These are phyloP conservation scores for Colletotrichum scovillei DNA, from an alignment of 2,329 filamentous ascomycete genomes.

Conservation along the genomic window DNA sequence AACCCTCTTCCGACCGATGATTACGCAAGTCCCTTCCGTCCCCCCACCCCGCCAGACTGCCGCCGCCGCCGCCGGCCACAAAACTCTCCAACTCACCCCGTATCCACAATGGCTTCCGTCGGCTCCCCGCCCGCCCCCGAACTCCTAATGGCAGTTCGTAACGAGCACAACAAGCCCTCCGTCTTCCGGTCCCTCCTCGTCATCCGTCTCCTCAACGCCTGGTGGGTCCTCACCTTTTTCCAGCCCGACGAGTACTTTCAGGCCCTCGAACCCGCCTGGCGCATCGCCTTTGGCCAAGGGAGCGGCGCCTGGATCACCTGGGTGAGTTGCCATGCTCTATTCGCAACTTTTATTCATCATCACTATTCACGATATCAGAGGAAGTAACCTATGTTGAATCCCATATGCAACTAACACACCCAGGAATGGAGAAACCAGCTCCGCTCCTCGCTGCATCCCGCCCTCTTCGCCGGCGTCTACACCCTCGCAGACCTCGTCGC, in stretches of 20 bases:
- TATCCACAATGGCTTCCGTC: constrained; percentile 38
- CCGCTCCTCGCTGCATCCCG: constrained; percentile 91
- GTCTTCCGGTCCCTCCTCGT: constrained; percentile 61
- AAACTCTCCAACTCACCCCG: background rate
- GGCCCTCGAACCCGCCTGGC: constrained; percentile 93
- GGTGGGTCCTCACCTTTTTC: constrained; percentile 89
- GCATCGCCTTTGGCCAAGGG: constrained; percentile 80
- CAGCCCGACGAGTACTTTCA: constrained; percentile 99
- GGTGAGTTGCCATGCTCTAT: constrained; percentile 53
- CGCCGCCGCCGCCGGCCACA: constrained; percentile 8
- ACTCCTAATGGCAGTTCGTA: constrained; percentile 39
- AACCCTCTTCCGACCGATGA: constrained; percentile 15
- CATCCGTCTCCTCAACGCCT: constrained; percentile 83
- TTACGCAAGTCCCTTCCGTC: constrained; percentile 33
- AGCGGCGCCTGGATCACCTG: constrained; percentile 95
- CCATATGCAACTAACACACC: background rate
- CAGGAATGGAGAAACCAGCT: constrained; percentile 94
- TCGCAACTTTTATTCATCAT: too few species aligned
- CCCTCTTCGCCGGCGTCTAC: constrained; percentile 84
- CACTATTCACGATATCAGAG: background rate
- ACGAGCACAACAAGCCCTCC: constrained; percentile 40
- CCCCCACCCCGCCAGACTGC: constrained; percentile 1
- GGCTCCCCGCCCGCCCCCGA: constrained; percentile 36
- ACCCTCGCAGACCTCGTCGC: constrained; percentile 68
- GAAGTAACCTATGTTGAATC: too few species aligned